Conservation (phyloP, 129 eudicot genomes). For the Kitagawia praeruptora region DNA sequence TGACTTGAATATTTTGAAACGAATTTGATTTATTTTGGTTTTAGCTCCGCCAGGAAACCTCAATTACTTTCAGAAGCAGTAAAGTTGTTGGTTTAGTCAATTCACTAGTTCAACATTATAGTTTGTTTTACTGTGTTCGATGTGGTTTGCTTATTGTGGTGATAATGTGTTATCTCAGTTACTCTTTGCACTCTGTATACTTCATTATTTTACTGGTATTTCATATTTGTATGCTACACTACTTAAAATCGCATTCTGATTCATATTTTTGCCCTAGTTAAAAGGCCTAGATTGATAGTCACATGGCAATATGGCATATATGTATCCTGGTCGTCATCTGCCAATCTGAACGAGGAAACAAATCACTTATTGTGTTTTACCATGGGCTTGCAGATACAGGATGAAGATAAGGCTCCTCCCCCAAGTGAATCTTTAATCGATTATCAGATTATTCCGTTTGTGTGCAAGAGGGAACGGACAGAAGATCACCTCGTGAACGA, state of each 20-base stretch:
- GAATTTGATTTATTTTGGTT: neutral
- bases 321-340: neutral
- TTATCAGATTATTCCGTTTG: conserved; percentile 36
- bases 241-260: neutral
- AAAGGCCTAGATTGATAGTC: neutral
- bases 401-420: conserved; percentile 27
- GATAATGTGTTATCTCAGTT: neutral
- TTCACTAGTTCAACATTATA: neutral
- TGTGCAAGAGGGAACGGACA: conserved; percentile 63
- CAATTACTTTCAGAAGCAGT: neutral
- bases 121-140: neutral
- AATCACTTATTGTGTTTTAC: neutral
- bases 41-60: neutral
- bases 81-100: neutral
- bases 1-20: neutral
- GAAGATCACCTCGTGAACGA: conserved; percentile 33
- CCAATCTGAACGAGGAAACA: neutral
- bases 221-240: neutral
- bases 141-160: neutral
- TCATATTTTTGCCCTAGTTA: neutral
- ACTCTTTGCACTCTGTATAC: neutral
- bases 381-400: conserved; percentile 24
- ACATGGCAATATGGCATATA: neutral
- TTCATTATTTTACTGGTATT: neutral
- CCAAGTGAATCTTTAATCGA: conserved; percentile 24